Conservation (phyloP, 2,329 filamentous ascomycete genomes). For the Penicillium italicum region DNA sequence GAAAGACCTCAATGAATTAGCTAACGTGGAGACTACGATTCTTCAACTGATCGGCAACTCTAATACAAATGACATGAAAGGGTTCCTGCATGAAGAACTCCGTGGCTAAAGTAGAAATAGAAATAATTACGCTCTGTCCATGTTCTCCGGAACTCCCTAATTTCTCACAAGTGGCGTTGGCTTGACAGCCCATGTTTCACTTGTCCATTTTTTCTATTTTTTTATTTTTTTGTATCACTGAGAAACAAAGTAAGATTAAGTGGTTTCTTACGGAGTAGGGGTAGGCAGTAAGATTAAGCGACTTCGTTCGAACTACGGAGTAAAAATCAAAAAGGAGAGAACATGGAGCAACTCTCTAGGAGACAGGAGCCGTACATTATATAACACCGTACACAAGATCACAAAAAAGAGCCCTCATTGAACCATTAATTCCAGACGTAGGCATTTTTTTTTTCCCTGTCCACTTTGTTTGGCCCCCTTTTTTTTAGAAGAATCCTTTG, state of each 20-base stretch:
- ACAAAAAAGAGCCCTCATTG: background rate
- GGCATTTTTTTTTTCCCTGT: background rate
- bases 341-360: background rate
- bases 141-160: slow-evolving; percentile 1
- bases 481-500: background rate
- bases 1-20: slow-evolving; percentile 3
- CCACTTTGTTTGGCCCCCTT: background rate
- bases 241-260: background rate
- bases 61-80: slow-evolving; percentile 10
- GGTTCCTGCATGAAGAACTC: slow-evolving; percentile 19
- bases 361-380: background rate
- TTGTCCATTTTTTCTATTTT: background rate
- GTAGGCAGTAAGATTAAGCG: background rate
- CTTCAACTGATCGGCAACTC: slow-evolving; percentile 21
- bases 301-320: background rate
- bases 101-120: background rate
- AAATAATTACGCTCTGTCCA: background rate
- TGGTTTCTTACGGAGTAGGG: no score
- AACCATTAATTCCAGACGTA: slow-evolving; percentile 4
- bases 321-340: background rate
- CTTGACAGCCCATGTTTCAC: slow-evolving; percentile 30
- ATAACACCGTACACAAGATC: background rate
- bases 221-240: background rate
- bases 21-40: slow-evolving; percentile 18
- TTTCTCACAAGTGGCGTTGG: slow-evolving; percentile 10